These are phyloP conservation scores for Pseudocercospora crystallina DNA, from an alignment of 2,329 filamentous ascomycete genomes.

Conservation along the genomic window DNA sequence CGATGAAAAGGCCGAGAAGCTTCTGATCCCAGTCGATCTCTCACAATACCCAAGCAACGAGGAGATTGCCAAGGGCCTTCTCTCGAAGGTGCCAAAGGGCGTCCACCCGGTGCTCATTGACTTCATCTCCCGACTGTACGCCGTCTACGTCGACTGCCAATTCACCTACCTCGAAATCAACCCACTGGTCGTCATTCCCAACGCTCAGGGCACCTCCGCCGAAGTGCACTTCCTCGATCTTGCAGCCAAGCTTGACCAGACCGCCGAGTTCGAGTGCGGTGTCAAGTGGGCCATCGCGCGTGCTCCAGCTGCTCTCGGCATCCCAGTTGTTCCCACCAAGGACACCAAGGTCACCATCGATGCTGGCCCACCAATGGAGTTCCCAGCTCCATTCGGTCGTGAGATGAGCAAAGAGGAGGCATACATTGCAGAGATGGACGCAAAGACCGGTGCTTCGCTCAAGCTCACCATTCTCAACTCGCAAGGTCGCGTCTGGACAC, in stretches of 20 bases:
- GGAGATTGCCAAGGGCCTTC: constrained; percentile 77
- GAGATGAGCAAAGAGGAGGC: constrained; percentile 98
- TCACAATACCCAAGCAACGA: constrained; percentile 94
- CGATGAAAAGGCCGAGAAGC: constrained; percentile 97
- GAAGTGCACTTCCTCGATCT: constrained; percentile 97
- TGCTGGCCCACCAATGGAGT: constrained; percentile 96
- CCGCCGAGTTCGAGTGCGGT: constrained; percentile 98
- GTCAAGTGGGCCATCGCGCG: constrained; percentile 98
- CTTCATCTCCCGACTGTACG: constrained; percentile 97
- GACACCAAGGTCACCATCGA: constrained; percentile 86
- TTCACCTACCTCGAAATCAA: constrained; percentile 99
- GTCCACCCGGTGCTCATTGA: constrained; percentile 98
- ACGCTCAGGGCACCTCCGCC: constrained; percentile 85
- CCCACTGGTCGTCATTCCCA: constrained; percentile 96
- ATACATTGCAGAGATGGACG: constrained; percentile 97
- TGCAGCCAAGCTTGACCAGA: constrained; percentile 98
- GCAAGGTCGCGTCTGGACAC: constrained; percentile 91
- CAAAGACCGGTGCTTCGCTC: constrained; percentile 97
- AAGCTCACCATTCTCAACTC: constrained; percentile 96
- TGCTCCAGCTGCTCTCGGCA: constrained; percentile 82
- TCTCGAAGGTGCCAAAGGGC: constrained; percentile 92
- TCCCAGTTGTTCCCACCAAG: constrained; percentile 61
- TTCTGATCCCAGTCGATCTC: constrained; percentile 94
- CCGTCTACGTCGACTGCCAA: constrained; percentile 99
- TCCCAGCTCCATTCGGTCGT: constrained; percentile 97